Base-by-base conservation (phyloP, 768 basidiomycete genomes). In the Hericium erinaceus region DNA sequence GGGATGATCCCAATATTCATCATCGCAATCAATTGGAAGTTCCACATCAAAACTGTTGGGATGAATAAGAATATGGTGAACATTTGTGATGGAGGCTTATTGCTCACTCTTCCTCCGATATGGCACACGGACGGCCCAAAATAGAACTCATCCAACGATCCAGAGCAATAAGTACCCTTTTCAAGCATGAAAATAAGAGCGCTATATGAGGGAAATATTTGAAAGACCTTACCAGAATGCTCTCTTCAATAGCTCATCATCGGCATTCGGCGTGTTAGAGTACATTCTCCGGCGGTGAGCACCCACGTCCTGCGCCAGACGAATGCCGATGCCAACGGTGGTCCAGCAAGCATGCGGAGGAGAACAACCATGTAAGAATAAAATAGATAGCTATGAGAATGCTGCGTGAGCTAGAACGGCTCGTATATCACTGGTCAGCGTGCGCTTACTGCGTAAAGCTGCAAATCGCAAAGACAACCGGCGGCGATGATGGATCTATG, bases 191-290 rank as follows among this genome's bases (percentile, higher is more conserved):
- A 24, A 46, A 53, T 16, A 15, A 39, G 38, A 2, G 13, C 22
- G 16, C 0, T 7, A n/a, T 3, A 16, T 48, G 22, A 44, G 33
- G n/a, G 7, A 5, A 3, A 26, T 38, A n/a, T 18, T 26, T 8
- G 33, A 33, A 26, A 26, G n/a, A 28, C 49, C 69, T 13, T 63
- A 80, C 82, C 83, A 85, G 64, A 84, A 84, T 11, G 78, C 82
- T n/a, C 84, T 78, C 66, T 88, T 88, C 80, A 85, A 87, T 22
- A 87, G 73, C 65, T 92, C 89, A 55, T 85, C 78, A 61, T 90
- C 84, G 5, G 75, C 70, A 10, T 73, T 79, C 16, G 76, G 76
- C 6, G 66, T 60, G 10, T 66, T 64, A 56, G 73, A 72, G 16
- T 76, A 70, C 6, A 73, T 68, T 57, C 67, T 71, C 51, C 75